phyloP scores from a whole-genome alignment of 2,329 filamentous ascomycete species.

The Sclerotiophoma versabilis region DNA sequence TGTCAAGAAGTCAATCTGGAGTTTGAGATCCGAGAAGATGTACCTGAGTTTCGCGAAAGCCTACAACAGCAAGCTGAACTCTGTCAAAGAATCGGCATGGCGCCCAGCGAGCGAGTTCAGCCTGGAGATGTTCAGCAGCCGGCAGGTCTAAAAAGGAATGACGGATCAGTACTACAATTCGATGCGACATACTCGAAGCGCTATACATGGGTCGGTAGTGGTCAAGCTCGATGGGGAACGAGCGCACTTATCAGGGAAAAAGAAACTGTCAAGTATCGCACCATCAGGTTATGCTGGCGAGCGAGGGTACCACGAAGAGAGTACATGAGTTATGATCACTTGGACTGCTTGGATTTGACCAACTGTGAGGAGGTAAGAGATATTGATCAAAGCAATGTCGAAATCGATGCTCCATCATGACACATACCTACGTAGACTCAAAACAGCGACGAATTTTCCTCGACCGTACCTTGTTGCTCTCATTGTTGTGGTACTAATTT shows the following conservation, averaged over 20 bases:
- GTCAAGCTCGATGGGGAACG: constrained; percentile 16
- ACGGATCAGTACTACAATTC: constrained; percentile 20
- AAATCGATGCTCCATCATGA: not conserved
- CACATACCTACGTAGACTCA: not conserved
- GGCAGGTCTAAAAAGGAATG: constrained; percentile 8
- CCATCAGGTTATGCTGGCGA: constrained; percentile 32
- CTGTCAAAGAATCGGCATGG: constrained; percentile 8
- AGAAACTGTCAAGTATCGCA: constrained; percentile 17
- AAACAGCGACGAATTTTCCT: not conserved
- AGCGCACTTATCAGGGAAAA: constrained; percentile 13
- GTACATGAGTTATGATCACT: constrained; percentile 34
- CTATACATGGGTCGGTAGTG: constrained; percentile 28
- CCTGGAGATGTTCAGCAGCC: not conserved
- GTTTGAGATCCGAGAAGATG: constrained; percentile 27
- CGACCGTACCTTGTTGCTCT: too few relatives aligned
- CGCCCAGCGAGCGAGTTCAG: not conserved
- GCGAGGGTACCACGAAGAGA: constrained; percentile 25
- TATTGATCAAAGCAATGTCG: not conserved
- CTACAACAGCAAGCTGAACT: constrained; percentile 12
- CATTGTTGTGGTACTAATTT: too few relatives aligned
- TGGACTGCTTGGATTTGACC: constrained; percentile 28
- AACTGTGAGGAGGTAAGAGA: constrained; percentile 1
- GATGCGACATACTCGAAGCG: constrained; percentile 14
- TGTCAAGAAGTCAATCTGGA: constrained; percentile 38
- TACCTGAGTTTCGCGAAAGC: constrained; percentile 6